Base-by-base conservation (phyloP, 2,329 filamentous ascomycete species). In the Apiospora rasikravindrae region DNA sequence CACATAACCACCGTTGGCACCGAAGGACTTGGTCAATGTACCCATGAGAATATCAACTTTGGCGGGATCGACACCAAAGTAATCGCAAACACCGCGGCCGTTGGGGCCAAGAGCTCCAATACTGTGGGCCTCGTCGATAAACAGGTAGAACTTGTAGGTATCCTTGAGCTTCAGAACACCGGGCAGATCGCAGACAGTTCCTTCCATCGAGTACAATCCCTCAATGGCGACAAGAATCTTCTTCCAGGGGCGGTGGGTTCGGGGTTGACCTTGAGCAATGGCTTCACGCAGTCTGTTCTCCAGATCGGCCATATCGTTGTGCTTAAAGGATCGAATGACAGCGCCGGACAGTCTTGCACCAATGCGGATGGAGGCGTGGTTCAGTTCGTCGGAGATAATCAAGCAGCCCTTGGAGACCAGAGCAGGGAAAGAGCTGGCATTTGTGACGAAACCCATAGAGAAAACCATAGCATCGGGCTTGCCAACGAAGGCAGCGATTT, bases 201-300 rank as follows among this genome's bases (percentile, higher is more conserved):
- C 96, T 85, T 99, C 96, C 96, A 99, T 99, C 0, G 96, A 98
- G 87, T 99, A 99, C 26, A 99, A 89, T 77, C 96, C 96, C 82
- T 99, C 96, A 49, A 99, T 94, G 49, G 96, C 95, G 64, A 99
- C 94, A 69, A 99, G 83, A 73, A 99, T 98, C 90, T 98, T 99
- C 88, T 97, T 98, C 96, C 96, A 99, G 0, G 96, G 96, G 42
- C 96, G 93, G 83, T 99, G 96, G n/a, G 96, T 99, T 76, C 96
- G 93, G 70, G 96, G 96, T 81, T 99, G 96, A 64, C 96, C 96
- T 84, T 98, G 96, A 19, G 96, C 95, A 80, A 99, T 98, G 76
- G 92, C 93, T 81, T 98, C 95, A 57, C 96, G 93, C 8, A 99
- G 90, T 77, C 93, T 91, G 73, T 89, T 89, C 84, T 99, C 96